Base-by-base conservation (phyloP, 1,284 basidiomycete genomes). In the Earliella scabrosa region DNA sequence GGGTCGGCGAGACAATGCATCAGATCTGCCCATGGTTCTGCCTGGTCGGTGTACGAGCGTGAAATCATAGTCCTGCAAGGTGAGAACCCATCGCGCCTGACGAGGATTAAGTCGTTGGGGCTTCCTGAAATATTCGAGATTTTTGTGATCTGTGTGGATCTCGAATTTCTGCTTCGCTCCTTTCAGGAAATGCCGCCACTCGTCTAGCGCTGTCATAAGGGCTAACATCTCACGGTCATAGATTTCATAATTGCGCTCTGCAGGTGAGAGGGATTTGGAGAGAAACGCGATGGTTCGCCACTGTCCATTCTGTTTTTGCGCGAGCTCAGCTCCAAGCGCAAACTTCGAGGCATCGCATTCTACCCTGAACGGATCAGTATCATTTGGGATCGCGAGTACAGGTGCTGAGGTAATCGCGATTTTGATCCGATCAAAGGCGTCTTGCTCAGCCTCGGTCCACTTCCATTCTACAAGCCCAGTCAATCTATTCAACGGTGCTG, bases 61-160 rank as follows among this genome's bases (percentile, higher is more conserved):
- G 56, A 77, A 77, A 39, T 77, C 54, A 58, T 70, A 80, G 5
- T 71, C 39, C 0, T 70, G 45, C 0, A 83, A 61, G 21, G 67
- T 50, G 0, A 71, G 50, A 0, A 63, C 61, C 81, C 78, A 84
- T 2, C 74, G 56, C 0, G 73, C 76, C 61, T 82, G 77, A 10
- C 63, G 50, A 0, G 69, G 54, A 26, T 70, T 78, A 0, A 82
- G 65, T 4, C 73, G 67, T 29, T 76, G 68, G 0, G 73, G 54
- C 1, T 63, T 68, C 9, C 56, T 34, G 66, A 75, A 82, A 50
- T 78, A 78, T 24, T 70, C 64, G 0, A 82, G 71, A 55, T 79
- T 80, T 14, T 72, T 67, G 57, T 83, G 79, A 58, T 83, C 76
- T 0, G 75, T 71, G 47, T 65, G 64, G 20, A 66, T 60, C 36